Evolutionary conservation across 345 rosid species (phyloP).

Genomic region (Laguncularia racemosa): DNA sequence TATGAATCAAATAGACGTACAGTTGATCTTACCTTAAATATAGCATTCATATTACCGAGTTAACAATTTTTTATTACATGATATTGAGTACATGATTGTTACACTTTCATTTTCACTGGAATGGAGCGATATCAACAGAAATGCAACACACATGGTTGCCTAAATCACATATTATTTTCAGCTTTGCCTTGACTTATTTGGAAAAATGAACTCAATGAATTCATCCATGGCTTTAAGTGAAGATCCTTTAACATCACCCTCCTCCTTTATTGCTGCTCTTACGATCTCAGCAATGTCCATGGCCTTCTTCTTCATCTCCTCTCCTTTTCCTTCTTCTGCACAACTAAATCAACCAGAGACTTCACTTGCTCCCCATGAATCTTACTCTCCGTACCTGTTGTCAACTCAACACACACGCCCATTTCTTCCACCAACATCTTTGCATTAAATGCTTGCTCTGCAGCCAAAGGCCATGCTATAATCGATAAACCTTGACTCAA

Average conservation of each 20-base stretch:
- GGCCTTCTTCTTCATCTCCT: constrained; percentile 33
- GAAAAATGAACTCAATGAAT: constrained; percentile 11
- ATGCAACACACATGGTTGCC: no score
- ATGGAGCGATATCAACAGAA: no score
- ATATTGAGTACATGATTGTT: no score
- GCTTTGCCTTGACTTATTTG: no score
- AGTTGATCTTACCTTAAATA: no score
- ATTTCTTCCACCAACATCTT: constrained; percentile 53
- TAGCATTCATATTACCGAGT: no score
- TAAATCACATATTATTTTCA: no score
- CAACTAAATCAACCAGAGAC: constrained; percentile 25
- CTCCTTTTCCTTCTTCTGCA: constrained; percentile 29
- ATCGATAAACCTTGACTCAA: constrained; percentile 44
- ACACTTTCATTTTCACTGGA: no score
- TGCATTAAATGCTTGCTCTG: constrained; percentile 34
- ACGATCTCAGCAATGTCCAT: constrained; percentile 16
- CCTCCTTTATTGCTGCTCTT: constrained; percentile 16
- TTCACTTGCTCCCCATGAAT: constrained; percentile 19
- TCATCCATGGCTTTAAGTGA: constrained; percentile 29
- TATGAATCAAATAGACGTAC: no score
- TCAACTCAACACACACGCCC: constrained; percentile 36
- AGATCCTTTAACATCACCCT: constrained; percentile 24
- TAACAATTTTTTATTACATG: no score
- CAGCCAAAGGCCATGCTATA: constrained; percentile 55
- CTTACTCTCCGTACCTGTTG: constrained; percentile 21